These are phyloP conservation scores for Aspergillus alliaceus DNA, from an alignment of 2,329 filamentous ascomycete species.

Conservation along the genomic window DNA sequence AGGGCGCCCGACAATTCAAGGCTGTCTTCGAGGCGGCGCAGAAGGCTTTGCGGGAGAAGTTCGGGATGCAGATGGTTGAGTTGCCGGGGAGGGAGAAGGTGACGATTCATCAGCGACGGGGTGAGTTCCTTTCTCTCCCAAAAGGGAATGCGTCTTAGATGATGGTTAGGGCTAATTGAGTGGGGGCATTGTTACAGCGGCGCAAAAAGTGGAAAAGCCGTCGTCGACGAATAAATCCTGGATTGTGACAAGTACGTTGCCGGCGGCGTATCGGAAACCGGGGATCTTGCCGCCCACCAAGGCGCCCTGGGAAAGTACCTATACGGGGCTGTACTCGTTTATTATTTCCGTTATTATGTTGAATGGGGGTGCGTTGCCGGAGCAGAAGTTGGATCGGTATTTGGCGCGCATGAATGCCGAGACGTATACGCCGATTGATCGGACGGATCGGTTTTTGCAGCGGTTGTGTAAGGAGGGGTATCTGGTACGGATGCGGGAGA, in stretches of 20 bases:
- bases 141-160: too few species aligned
- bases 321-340: conserved; percentile 77
- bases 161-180: too few species aligned
- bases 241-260: conserved; percentile 73
- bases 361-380: conserved; percentile 69
- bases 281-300: conserved; percentile 68
- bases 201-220: conserved; percentile 45
- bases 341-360: conserved; percentile 76
- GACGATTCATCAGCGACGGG: conserved; percentile 76
- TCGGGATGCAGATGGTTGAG: conserved; percentile 92
- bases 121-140: conserved; percentile 44
- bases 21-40: conserved; percentile 77
- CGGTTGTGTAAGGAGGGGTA: conserved; percentile 82
- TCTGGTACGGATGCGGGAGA: conserved; percentile 71
- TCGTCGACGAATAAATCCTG: conserved; percentile 65
- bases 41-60: conserved; percentile 65
- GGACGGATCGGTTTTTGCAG: conserved; percentile 72
- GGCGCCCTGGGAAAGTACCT: conserved; percentile 73
- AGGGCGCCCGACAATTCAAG: conserved; percentile 70
- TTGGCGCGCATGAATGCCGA: conserved; percentile 74
- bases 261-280: conserved; percentile 64
- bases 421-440: conserved; percentile 70
- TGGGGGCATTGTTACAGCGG: too few species aligned
- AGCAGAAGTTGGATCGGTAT: conserved; percentile 75
- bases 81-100: conserved; percentile 78